A percentile compares a stretch with the other conserved stretches of the same genome.
Conservation (phyloP, 306 rosid genomes). For the Lathyrus oleraceus region DNA sequence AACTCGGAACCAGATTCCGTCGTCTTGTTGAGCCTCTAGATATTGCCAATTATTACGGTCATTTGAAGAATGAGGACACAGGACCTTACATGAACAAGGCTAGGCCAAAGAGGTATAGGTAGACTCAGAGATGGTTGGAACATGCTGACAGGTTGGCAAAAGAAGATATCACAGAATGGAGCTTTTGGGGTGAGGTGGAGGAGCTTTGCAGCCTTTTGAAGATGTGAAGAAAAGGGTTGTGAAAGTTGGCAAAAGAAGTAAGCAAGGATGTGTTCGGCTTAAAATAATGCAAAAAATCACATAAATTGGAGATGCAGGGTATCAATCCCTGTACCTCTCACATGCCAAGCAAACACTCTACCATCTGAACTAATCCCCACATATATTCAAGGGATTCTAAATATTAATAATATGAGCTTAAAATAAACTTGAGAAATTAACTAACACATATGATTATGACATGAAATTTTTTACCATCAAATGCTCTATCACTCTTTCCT, state of each 20-base stretch:
- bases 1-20: conserved; percentile 55
- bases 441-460: neutral
- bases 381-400: too few relatives aligned
- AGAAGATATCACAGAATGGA: conserved; percentile 51
- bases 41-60: conserved; percentile 80
- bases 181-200: conserved; percentile 75
- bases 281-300: neutral
- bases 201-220: conserved; percentile 49
- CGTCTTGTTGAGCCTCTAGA: conserved; percentile 77
- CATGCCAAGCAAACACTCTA: conserved; percentile 99
- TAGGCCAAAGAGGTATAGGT: conserved; percentile 68
- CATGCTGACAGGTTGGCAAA: conserved; percentile 12
- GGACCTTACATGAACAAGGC: conserved; percentile 58
- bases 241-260: conserved; percentile 39
- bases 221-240: neutral
- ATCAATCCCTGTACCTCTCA: conserved; percentile 95
- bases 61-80: conserved; percentile 55
- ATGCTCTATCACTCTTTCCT: too few relatives aligned
- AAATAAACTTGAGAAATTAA: too few relatives aligned
- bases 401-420: too few relatives aligned
- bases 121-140: conserved; percentile 70
- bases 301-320: conserved; percentile 76
- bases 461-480: too few relatives aligned
- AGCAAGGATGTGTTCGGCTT: conserved; percentile 44
- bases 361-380: conserved; percentile 77